Percentiles rank a stretch among this genome's conserved stretches.
phyloP scores from a whole-genome alignment of 140 eudicot genomes.

The Senecio squalidus region DNA sequence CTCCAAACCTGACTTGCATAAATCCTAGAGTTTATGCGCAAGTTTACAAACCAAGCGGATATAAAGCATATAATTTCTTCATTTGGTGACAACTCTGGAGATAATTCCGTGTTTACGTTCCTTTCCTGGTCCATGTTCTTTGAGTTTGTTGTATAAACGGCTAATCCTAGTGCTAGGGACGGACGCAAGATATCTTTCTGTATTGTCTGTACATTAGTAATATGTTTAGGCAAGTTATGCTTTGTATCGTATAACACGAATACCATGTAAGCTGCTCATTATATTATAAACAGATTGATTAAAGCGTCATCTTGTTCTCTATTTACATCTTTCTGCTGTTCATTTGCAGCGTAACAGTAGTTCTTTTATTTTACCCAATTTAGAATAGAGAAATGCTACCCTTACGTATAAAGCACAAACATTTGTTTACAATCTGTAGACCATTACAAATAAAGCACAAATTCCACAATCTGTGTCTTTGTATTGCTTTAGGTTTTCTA shows the following conservation, averaged over 20 bases:
- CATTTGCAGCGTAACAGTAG: not conserved
- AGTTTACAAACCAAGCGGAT: constrained; percentile 8
- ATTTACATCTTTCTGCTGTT: not conserved
- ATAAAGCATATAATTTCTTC: not conserved
- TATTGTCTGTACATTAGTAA: constrained; percentile 9
- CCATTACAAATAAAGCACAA: no score
- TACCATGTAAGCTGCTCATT: not conserved
- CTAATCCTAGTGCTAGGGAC: constrained; percentile 2
- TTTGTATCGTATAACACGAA: constrained; percentile 9
- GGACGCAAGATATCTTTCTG: not conserved
- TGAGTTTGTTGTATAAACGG: constrained; percentile 18
- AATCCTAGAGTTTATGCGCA: not conserved
- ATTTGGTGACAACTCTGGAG: not conserved
- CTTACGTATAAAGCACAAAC: not conserved
- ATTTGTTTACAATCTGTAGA: not conserved
- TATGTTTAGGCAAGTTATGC: constrained; percentile 1
- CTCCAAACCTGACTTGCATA: constrained; percentile 35
- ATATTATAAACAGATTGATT: not conserved
- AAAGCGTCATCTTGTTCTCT: not conserved
- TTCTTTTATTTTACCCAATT: not conserved
- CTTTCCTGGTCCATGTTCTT: not conserved
- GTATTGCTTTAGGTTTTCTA: no score
- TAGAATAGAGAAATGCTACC: not conserved
- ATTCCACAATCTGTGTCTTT: no score
- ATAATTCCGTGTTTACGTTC: not conserved